Conservation (phyloP, 768 basidiomycete genomes). For the Pisolithus sp. region DNA sequence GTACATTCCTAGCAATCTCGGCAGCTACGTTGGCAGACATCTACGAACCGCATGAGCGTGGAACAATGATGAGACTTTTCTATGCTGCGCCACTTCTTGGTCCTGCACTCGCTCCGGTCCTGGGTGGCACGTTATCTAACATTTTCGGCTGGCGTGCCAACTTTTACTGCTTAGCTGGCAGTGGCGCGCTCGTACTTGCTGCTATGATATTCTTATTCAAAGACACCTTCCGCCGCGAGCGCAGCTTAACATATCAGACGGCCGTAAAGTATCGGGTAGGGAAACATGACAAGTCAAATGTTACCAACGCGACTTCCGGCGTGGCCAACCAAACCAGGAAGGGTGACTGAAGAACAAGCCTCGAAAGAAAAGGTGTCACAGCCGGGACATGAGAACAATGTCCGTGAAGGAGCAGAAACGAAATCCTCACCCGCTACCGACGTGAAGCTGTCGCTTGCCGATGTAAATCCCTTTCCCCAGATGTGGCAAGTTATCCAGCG, state of each 20-base stretch:
- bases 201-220: conserved; percentile 64
- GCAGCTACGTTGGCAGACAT: no score
- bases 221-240: conserved; percentile 79
- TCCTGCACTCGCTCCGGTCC: conserved; percentile 22
- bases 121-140: conserved; percentile 64
- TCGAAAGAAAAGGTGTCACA: conserved; percentile 10
- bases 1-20: no score
- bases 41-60: no score
- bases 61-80: no score
- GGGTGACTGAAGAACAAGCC: conserved; percentile 8
- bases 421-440: no score
- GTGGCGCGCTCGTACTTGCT: conserved; percentile 47
- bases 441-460: no score
- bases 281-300: conserved; percentile 14
- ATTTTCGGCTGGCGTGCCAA: conserved; percentile 71
- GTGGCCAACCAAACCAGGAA: neutral
- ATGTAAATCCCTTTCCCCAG: no score
- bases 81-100: no score
- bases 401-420: conserved; percentile 4
- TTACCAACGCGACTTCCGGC: neutral
- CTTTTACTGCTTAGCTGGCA: conserved; percentile 76
- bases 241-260: conserved; percentile 73
- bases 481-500: no score
- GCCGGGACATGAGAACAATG: conserved; percentile 14
- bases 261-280: conserved; percentile 41